A percentile compares a stretch with the other conserved stretches of the same genome.
These are phyloP conservation scores for Thermochaetoides dissita DNA, from an alignment of 2,329 filamentous ascomycete species.

Conservation along the genomic window DNA sequence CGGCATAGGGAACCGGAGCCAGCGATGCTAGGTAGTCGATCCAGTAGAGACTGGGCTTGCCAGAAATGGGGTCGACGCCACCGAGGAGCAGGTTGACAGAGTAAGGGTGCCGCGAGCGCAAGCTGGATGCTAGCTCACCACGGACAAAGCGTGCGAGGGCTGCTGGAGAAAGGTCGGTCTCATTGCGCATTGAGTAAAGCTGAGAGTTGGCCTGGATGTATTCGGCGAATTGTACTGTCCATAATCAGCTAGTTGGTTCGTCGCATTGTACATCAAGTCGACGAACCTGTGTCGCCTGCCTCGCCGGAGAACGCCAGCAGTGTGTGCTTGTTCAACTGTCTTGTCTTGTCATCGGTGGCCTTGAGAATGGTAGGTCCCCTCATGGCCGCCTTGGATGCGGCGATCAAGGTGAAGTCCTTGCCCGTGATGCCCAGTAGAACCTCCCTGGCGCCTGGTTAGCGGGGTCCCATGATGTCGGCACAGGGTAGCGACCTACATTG, in stretches of 20 bases:
- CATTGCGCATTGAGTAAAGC: conserved; percentile 97
- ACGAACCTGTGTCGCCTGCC: conserved; percentile 79
- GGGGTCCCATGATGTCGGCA: neutral
- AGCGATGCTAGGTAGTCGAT: conserved; percentile 87
- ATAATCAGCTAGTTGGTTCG: no score
- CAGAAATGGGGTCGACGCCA: conserved; percentile 80
- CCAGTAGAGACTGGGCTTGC: conserved; percentile 91
- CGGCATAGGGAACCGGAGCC: conserved; percentile 83
- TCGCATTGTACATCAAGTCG: no score
- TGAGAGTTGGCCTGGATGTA: conserved; percentile 98
- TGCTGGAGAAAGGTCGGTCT: conserved; percentile 76
- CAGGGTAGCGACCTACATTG: conserved; percentile 16
- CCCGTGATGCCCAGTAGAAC: conserved; percentile 94
- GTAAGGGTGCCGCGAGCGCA: conserved; percentile 88
- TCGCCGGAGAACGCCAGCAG: conserved; percentile 93
- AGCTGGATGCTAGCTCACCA: conserved; percentile 76
- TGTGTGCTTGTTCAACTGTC: conserved; percentile 81
- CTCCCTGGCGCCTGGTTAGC: conserved; percentile 50
- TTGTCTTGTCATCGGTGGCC: conserved; percentile 90
- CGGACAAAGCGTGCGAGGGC: conserved; percentile 89
- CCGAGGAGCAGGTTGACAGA: conserved; percentile 92
- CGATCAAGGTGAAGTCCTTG: conserved; percentile 98
- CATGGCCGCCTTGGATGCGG: conserved; percentile 96
- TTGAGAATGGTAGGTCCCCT: conserved; percentile 94
- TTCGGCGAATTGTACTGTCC: conserved; percentile 89